Base-by-base conservation (phyloP, 2,329 filamentous ascomycete species). In the Monosporascus cannonballus region DNA sequence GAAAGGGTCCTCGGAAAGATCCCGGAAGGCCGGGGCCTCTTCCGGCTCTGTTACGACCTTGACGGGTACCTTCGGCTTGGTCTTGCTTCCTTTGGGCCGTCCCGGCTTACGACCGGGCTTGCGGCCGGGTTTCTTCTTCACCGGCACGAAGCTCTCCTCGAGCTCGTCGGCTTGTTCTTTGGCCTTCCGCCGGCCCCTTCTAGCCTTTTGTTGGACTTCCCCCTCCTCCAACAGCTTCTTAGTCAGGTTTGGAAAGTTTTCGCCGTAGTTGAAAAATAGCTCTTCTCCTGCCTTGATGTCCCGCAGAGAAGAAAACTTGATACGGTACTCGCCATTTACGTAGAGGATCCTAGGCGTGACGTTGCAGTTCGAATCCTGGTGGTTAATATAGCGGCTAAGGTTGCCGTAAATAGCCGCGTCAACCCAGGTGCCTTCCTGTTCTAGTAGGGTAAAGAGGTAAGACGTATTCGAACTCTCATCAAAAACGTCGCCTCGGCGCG, bases 311-410 rank as follows among this genome's bases (percentile, higher is more conserved):
- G 80, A 84, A 61, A 94, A 87, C 45, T 84, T 87, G 65, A 94
- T 90, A 15, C 90, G 81, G 60, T 86, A 86, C 56, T 89, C 85
- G 24, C 86, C 85, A 61, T 90, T 89, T 53, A 90, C 89, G 49
- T 89, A 81, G 17, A 87, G 69, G 50, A 90, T 85, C 53, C 81
- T 80, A 2, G 87, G 80, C 17, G 74, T 78, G 54, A 84, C 80
- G 57, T 85, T 83, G 64, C 85, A 84, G 51, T 86, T 67, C 34
- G 57, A 52, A 1, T 77, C 76, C 15, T 87, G 85, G 61, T 93
- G 88, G 67, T 95, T 94, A 67, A 94, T 90, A 69, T 91, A 94
- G 4, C 90, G 83, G 47, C 87, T 85, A 57, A 92, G 84, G 66
- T 93, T 94, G 48, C 89, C 89, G 58, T 87, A 87, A 42, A 84